phyloP scores from a whole-genome alignment of 345 rosid genomes.

The Pugionium cornutum region DNA sequence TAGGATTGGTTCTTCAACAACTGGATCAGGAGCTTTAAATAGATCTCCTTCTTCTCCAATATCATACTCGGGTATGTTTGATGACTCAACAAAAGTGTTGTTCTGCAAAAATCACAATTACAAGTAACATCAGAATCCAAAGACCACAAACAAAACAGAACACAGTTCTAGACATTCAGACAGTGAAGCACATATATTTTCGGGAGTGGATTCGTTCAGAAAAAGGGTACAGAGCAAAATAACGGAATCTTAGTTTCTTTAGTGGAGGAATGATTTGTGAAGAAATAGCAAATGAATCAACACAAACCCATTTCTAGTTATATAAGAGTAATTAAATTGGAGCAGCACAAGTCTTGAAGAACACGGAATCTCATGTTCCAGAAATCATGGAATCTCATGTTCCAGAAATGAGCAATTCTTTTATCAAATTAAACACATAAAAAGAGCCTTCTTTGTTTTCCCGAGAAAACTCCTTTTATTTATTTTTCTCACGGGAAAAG shows the following conservation, averaged over 20 bases:
- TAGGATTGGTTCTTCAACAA: constrained; percentile 62
- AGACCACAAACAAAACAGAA: constrained; percentile 33
- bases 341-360: constrained; percentile 52
- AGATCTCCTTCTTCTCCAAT: constrained; percentile 89
- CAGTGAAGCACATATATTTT: constrained; percentile 25
- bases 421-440: constrained; percentile 27
- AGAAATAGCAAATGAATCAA: background rate
- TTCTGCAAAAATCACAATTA: constrained; percentile 38
- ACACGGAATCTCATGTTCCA: constrained; percentile 56
- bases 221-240: constrained; percentile 9
- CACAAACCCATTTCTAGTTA: background rate
- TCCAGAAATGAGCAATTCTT: constrained; percentile 20
- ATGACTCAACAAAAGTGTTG: constrained; percentile 48
- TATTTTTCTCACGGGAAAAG: constrained; percentile 25
- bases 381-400: constrained; percentile 43
- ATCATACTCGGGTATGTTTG: constrained; percentile 71
- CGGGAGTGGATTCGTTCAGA: background rate
- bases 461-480: constrained; percentile 32
- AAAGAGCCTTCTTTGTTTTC: constrained; percentile 19
- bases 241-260: background rate
- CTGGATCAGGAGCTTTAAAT: constrained; percentile 85
- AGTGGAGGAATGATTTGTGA: constrained; percentile 24
- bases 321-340: background rate
- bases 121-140: constrained; percentile 22
- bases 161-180: constrained; percentile 38